Percentiles rank a stretch among this genome's conserved stretches.
These are phyloP conservation scores for Fusarium sp. DNA, from an alignment of 2,329 filamentous ascomycete species.

Conservation along the genomic window DNA sequence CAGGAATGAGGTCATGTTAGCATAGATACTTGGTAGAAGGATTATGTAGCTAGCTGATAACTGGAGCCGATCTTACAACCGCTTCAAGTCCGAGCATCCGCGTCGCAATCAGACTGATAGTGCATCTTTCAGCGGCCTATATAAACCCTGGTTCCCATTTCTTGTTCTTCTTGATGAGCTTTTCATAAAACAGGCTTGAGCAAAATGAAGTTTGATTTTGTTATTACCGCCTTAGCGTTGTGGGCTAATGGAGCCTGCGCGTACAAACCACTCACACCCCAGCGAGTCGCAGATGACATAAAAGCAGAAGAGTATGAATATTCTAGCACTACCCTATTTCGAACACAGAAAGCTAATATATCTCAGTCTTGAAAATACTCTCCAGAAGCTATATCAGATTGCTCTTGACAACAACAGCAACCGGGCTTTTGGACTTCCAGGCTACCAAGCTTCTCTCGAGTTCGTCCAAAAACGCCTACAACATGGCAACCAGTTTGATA, in stretches of 20 bases:
- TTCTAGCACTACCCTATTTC: neutral
- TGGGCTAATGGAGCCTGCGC: neutral
- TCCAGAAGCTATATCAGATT: slow-evolving; percentile 15
- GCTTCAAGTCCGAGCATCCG: neutral
- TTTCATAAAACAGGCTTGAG: neutral
- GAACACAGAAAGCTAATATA: neutral
- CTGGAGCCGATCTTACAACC: neutral
- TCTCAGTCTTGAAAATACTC: slow-evolving; percentile 2
- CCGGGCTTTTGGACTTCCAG: slow-evolving; percentile 25
- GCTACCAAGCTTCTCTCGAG: slow-evolving; percentile 31
- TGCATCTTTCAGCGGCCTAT: neutral
- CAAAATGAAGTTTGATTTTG: slow-evolving; percentile 8
- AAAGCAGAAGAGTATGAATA: slow-evolving; percentile 16
- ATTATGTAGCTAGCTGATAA: neutral
- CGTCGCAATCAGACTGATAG: neutral
- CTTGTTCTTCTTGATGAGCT: neutral
- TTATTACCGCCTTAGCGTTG: neutral
- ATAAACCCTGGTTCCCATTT: neutral
- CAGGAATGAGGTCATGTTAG: neutral
- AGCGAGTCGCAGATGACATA: slow-evolving; percentile 13
- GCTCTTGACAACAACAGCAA: slow-evolving; percentile 17
- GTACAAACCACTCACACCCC: slow-evolving; percentile 16
- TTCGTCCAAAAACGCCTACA: slow-evolving; percentile 10
- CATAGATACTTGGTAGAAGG: neutral
- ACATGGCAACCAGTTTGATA: slow-evolving; percentile 6